A percentile compares a stretch with the other conserved stretches of the same genome.
These are phyloP conservation scores for Tylopilus sp. DNA, from an alignment of 768 basidiomycete species.

Conservation along the genomic window DNA sequence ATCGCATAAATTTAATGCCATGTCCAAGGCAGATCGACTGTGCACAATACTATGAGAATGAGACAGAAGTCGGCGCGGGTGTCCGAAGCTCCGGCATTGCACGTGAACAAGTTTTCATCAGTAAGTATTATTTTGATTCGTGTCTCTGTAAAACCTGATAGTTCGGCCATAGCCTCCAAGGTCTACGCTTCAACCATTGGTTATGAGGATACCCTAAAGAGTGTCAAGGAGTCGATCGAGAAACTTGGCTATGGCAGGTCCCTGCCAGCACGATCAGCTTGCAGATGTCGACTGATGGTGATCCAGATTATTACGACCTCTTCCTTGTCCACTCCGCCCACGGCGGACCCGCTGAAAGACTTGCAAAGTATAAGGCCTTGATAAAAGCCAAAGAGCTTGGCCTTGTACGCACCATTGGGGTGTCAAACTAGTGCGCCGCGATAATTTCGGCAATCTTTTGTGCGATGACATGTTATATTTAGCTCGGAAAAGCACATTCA, in stretches of 20 bases:
- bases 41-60: constrained; percentile 26
- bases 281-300: not conserved
- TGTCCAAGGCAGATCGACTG: constrained; percentile 23
- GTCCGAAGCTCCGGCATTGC: constrained; percentile 20
- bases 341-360: constrained; percentile 35
- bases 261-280: not conserved
- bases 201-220: constrained; percentile 14
- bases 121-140: constrained; percentile 11
- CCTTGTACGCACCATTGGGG: constrained; percentile 39
- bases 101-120: constrained; percentile 30
- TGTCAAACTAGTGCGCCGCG: constrained; percentile 44
- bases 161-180: constrained; percentile 22
- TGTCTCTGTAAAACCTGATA: not conserved
- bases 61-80: constrained; percentile 25
- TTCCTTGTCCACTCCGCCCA: constrained; percentile 45
- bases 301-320: constrained; percentile 43
- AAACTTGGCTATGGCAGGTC: constrained; percentile 20
- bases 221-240: constrained; percentile 22
- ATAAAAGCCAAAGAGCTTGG: constrained; percentile 33
- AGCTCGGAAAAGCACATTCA: constrained; percentile 27
- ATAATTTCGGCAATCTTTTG: not conserved
- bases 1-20: not conserved
- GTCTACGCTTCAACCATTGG: constrained; percentile 2
- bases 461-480: not conserved
- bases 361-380: constrained; percentile 40